Evolutionary conservation across 441 rosid genomes (phyloP), one percentile per base, ranked within the genome.

Genomic region (Brassica balearica): DNA sequence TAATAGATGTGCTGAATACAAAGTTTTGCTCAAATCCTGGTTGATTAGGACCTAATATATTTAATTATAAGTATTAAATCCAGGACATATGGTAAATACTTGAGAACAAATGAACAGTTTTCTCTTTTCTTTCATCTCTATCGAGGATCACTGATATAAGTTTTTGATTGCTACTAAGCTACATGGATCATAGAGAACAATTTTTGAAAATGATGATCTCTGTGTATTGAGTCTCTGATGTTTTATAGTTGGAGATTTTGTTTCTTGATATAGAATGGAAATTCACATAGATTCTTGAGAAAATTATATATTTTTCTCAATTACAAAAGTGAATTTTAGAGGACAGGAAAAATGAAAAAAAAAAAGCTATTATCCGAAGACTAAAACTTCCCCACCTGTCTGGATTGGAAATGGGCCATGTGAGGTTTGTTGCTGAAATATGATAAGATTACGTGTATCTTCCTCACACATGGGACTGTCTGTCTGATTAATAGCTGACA

Each of bases 391-490:
- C 38, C 6, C 5, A 17, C 27, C 10, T 65, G 72, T 65, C 76
- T 72, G 72, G 1, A 15, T 59, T 29, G 55, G 55, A 67, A 62
- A 77, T 19, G 51, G 20, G 20, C 81, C 77, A 77, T 77, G 77
- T 77, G 77, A 72, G 38, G 56, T 71, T 56, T 25, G 68, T 71
- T 77, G 67, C 53, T 71, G 53, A 71, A 41, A 60, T 58, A 29
- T 19, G 81, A 56, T 56, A 71, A 77, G 72, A 67, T 65, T 77
- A 72, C 53, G 81, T 77, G 76, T 77, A 19, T 19, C 53, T 71
- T 70, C 80, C 59, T 38, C 25, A 71, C 63, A 72, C 81, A 66
- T 77, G 77, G 43, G 77, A n/a, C 38, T 77, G 72, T 72, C 68
- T 71, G 62, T 72, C 72, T 71, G 68, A 58, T 65, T 29, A 25